Evolutionary conservation across 2,329 filamentous ascomycete species (phyloP), one percentile per base, ranked within the genome.

Genomic region (Calonectria pteridis): DNA sequence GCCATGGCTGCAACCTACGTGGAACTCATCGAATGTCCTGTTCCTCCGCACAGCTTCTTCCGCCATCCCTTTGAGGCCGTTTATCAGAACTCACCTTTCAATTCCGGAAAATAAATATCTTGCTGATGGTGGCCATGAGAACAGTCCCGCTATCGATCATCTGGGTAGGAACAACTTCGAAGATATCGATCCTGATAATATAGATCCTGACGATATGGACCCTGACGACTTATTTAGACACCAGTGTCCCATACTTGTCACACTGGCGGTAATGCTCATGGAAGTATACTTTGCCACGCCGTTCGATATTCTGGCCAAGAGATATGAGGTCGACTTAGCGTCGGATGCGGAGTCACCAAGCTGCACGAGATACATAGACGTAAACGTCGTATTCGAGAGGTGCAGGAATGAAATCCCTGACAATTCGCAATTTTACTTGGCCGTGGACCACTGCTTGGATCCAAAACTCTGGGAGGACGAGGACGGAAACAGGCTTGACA

Each of bases 251-350:
- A 51, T 31, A 1, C 53, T 75, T 16, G 62, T 75, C 20, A 73
- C 66, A 2, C 31, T 73, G 4, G 73, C 73, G 1, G 51, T 70
- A 11, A 64, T 74, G 31, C n/a, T 73, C 2, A 26, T 74, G 29
- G 73, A 74, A 18, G 35, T 74, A 9, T 73, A 69, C 51, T 74
- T 74, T 64, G 65, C 53, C 2, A 73, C 69, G 0, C 59, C 73
- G 1, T 74, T 74, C 20, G 59, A 70, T 0, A 40, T 55, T 35
- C 23, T 74, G 13, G 72, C 53, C 7, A 26, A 59, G 28, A 69
- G 50, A 18, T 71, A 23, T 51, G 49, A 70, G 3, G 28, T 73
- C 9, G n/a, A 53, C 7, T 9, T 67, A 7, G 53, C 13, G n/a
- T 10, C 46, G 40, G 13, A 40, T 33, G 1, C 46, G 7, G 33